A percentile compares a stretch with the other conserved stretches of the same genome.
phyloP scores from a whole-genome alignment of 257 asterid species.

The Scutellaria baicalensis region DNA sequence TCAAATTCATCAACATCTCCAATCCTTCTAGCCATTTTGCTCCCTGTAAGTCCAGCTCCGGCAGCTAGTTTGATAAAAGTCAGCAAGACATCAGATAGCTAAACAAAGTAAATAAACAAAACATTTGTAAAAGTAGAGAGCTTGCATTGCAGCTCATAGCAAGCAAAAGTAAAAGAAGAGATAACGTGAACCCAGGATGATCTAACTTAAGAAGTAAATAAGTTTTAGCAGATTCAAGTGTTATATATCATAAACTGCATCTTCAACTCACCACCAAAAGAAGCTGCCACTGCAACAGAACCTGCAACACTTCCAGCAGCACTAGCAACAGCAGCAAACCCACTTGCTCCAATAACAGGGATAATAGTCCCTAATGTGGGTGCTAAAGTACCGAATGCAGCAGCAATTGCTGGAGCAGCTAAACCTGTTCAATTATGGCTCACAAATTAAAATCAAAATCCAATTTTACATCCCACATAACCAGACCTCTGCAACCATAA shows the following conservation, averaged over 20 bases:
- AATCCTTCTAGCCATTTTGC: conserved; percentile 88
- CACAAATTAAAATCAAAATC: conserved; percentile 1
- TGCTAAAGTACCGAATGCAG: conserved; percentile 88
- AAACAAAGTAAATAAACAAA: conserved; percentile 7
- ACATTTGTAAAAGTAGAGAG: not conserved
- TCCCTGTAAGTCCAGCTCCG: conserved; percentile 99
- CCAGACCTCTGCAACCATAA: not conserved
- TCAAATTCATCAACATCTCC: conserved; percentile 96
- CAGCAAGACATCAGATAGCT: conserved; percentile 8
- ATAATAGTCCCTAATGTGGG: conserved; percentile 90
- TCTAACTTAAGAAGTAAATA: not conserved
- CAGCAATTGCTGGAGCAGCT: conserved; percentile 99
- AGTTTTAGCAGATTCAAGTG: not conserved
- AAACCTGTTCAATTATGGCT: conserved; percentile 37
- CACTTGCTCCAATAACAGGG: conserved; percentile 93
- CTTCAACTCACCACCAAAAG: conserved; percentile 75
- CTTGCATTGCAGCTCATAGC: not conserved
- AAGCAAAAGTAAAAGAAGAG: conserved; percentile 1
- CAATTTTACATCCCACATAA: not conserved
- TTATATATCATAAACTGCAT: conserved; percentile 2
- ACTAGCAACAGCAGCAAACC: conserved; percentile 85
- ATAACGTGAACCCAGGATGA: not conserved
- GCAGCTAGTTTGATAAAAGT: conserved; percentile 57
- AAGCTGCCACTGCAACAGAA: conserved; percentile 97
- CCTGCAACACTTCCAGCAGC: conserved; percentile 99